Evolutionary conservation across 2,329 filamentous ascomycete species (phyloP), one percentile per base, ranked within the genome.

Genomic region (Colletotrichum chlorophyti): DNA sequence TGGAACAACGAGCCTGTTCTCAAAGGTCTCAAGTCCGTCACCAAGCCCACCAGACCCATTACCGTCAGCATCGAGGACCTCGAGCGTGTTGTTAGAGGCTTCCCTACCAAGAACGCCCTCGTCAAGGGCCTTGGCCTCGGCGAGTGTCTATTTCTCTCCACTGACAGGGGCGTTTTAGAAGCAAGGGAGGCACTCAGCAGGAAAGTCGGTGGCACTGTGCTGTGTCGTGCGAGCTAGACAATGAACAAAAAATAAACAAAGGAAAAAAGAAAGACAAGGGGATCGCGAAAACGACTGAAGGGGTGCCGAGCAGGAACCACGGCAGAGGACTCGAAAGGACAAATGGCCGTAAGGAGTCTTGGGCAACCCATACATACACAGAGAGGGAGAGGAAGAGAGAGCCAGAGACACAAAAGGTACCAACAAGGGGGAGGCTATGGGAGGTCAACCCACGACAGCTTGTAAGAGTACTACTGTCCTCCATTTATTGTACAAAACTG

Each of bases 1-100:
- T 91, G 85, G 85, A 87, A 93, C 65, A 90, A 90, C 69, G 81
- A 88, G 73, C 91, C 93, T 6, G 92, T 97, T 19, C 76, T 97
- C 65, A 80, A 79, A 62, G 82, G 85, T 63, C 82, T 94, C 68
- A 73, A 75, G 45, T 72, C 89, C 69, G 79, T 96, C 60, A 89
- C 84, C 68, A 94, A 88, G 74, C 90, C 92, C 9, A 93, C 85
- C 67, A 83, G 91, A 64, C 75, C 86, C 65, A 83, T 96, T 70
- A 89, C 83, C 65, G 79, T 91, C 61, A 80, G 86, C 47, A 80
- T 88, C 21, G 62, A 76, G 14, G 83, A 87, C 42, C 74, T 97
- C 60, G 81, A 83, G 38, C 76, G 79, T 57, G 79, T 97, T 26
- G 83, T 88, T 7, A 80, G 89, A 62, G 93, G 93, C 3, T 82